Evolutionary conservation across 1,284 basidiomycete genomes (phyloP).

Genomic region (Papiliotrema laurentii): DNA sequence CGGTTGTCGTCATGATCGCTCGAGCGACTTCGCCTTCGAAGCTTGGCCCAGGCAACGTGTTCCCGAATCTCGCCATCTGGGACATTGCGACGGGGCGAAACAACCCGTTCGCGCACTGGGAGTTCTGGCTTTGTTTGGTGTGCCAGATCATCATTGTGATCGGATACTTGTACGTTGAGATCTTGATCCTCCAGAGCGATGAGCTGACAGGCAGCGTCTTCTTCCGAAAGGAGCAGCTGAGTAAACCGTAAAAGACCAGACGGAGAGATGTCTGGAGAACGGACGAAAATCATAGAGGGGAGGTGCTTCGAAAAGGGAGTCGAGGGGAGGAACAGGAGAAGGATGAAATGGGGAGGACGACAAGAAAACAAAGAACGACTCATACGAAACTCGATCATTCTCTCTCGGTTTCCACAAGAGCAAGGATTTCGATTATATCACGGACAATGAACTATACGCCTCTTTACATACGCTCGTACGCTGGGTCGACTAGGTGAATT

Average conservation of each 20-base stretch:
- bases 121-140: constrained; percentile 80
- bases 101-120: constrained; percentile 45
- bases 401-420: no score
- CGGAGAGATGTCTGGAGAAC: neutral
- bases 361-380: no score
- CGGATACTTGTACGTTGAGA: constrained; percentile 65
- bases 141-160: constrained; percentile 68
- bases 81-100: constrained; percentile 57
- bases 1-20: constrained; percentile 48
- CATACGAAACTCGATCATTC: no score
- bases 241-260: constrained; percentile 43
- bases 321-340: no score
- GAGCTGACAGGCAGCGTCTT: constrained; percentile 56
- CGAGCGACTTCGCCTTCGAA: constrained; percentile 47
- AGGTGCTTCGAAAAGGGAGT: no score
- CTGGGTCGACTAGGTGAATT: neutral
- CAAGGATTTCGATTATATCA: no score
- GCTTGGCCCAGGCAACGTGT: constrained; percentile 77
- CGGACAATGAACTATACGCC: constrained; percentile 1
- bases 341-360: no score
- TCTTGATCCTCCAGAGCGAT: neutral
- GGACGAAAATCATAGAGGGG: neutral
- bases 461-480: neutral
- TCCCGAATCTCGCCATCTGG: constrained; percentile 87
- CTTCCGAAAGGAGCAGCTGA: constrained; percentile 54